These are phyloP conservation scores for Myotisia sp. DNA, from an alignment of 2,329 filamentous ascomycete species.

Conservation along the genomic window DNA sequence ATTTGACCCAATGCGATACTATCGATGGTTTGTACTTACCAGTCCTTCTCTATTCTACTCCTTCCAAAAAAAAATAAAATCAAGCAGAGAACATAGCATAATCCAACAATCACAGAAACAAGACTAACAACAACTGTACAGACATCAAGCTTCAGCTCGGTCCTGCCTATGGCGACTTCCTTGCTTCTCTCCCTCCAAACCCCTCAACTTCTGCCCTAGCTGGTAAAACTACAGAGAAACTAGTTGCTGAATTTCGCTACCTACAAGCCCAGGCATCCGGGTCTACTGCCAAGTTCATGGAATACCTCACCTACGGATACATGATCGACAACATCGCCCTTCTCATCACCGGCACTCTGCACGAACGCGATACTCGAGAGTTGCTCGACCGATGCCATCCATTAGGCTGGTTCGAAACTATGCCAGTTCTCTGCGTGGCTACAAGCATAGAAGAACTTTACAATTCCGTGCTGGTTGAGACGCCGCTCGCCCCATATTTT, in stretches of 20 bases:
- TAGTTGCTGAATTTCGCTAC: slow-evolving; percentile 94
- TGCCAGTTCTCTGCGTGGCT: slow-evolving; percentile 93
- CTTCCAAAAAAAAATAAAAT: no score
- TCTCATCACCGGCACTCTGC: slow-evolving; percentile 90
- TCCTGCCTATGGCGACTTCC: slow-evolving; percentile 93
- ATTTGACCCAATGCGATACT: slow-evolving; percentile 92
- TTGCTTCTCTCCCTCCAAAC: slow-evolving; percentile 83
- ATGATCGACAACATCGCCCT: slow-evolving; percentile 99
- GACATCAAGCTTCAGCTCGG: slow-evolving; percentile 96
- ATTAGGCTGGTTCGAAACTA: slow-evolving; percentile 95
- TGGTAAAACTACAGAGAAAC: slow-evolving; percentile 91
- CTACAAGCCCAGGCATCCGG: slow-evolving; percentile 87
- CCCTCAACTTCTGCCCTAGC: slow-evolving; percentile 92
- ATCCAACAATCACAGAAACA: no score
- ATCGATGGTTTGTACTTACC: slow-evolving; percentile 59
- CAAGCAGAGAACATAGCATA: no score
- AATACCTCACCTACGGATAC: slow-evolving; percentile 96
- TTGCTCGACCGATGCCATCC: slow-evolving; percentile 91
- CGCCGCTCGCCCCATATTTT: slow-evolving; percentile 89
- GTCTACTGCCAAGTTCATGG: slow-evolving; percentile 85
- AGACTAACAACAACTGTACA: slow-evolving; percentile 27
- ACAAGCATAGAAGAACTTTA: slow-evolving; percentile 98
- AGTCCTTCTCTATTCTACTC: neutral
- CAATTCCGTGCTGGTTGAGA: slow-evolving; percentile 95
- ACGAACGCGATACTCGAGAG: slow-evolving; percentile 93